These are phyloP conservation scores for Rhodosporidiobolus odoratus DNA, from an alignment of 768 basidiomycete genomes.

Conservation along the genomic window DNA sequence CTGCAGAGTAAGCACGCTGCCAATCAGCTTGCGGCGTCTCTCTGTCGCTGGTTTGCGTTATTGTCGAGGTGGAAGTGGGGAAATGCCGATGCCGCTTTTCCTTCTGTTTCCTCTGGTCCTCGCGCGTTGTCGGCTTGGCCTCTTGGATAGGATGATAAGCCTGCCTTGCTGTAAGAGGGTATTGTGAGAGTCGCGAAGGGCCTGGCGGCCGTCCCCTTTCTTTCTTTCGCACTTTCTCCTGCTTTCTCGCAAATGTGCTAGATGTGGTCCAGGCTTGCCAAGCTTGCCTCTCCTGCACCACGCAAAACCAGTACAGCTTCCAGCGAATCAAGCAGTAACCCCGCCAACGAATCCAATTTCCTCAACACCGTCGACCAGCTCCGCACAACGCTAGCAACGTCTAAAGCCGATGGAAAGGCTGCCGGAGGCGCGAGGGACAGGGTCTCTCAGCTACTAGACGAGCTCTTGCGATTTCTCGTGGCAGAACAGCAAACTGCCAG, in stretches of 20 bases:
- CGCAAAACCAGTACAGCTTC: slow-evolving; percentile 15
- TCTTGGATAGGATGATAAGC: too few relatives aligned
- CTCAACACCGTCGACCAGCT: slow-evolving; percentile 6
- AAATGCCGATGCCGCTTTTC: too few relatives aligned
- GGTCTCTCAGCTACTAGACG: neutral
- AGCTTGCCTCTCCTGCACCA: slow-evolving; percentile 23
- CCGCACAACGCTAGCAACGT: neutral
- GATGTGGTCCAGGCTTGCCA: slow-evolving; percentile 29
- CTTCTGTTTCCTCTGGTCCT: too few relatives aligned
- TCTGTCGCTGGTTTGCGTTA: too few relatives aligned
- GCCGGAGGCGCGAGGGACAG: neutral
- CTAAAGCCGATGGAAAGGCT: neutral
- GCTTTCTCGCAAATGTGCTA: neutral
- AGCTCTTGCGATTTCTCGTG: slow-evolving; percentile 8
- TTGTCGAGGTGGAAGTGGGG: too few relatives aligned
- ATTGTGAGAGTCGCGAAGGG: neutral
- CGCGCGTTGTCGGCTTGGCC: too few relatives aligned
- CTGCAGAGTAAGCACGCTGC: too few relatives aligned
- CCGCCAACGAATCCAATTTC: neutral
- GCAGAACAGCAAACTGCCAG: neutral
- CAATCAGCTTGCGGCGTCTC: too few relatives aligned
- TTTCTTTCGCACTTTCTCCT: neutral
- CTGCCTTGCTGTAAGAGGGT: too few relatives aligned
- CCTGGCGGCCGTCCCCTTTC: neutral
- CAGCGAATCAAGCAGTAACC: neutral